These are phyloP conservation scores for Pyronema domesticum DNA, from an alignment of 495 filamentous ascomycete species.

Conservation along the genomic window DNA sequence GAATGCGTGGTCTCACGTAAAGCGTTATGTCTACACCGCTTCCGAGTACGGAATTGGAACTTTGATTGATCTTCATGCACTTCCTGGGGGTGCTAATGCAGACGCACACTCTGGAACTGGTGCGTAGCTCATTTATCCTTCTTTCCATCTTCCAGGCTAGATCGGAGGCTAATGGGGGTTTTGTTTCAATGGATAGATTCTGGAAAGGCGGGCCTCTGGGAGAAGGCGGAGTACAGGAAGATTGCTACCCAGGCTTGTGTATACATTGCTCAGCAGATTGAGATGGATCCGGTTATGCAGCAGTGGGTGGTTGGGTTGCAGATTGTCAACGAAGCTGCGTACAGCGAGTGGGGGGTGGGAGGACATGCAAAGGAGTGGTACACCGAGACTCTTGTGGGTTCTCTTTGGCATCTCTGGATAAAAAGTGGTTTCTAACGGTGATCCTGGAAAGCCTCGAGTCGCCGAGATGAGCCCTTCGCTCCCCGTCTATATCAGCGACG, in stretches of 20 bases:
- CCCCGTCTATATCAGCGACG: slow-evolving; percentile 39
- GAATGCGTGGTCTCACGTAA: slow-evolving; percentile 33
- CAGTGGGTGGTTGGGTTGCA: slow-evolving; percentile 34
- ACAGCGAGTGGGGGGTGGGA: too few species aligned
- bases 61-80: slow-evolving; percentile 37
- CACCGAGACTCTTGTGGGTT: too few species aligned
- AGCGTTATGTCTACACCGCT: slow-evolving; percentile 28
- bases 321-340: slow-evolving; percentile 34
- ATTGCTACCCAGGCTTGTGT: slow-evolving; percentile 27
- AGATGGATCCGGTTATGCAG: slow-evolving; percentile 17
- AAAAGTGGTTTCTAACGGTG: too few species aligned
- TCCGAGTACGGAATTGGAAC: slow-evolving; percentile 32
- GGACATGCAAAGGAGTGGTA: too few species aligned
- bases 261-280: slow-evolving; percentile 31
- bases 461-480: slow-evolving; percentile 17
- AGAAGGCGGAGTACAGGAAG: slow-evolving; percentile 22
- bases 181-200: background rate
- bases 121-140: slow-evolving; percentile 7
- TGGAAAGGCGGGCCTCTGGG: slow-evolving; percentile 31
- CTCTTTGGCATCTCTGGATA: too few species aligned
- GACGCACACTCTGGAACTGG: slow-evolving; percentile 35
- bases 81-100: slow-evolving; percentile 37
- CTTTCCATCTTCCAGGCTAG: background rate
- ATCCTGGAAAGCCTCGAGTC: too few species aligned
- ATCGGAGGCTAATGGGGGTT: background rate